These are phyloP conservation scores for Ganoderma lucidum DNA, from an alignment of 1,284 basidiomycete species.

Conservation along the genomic window DNA sequence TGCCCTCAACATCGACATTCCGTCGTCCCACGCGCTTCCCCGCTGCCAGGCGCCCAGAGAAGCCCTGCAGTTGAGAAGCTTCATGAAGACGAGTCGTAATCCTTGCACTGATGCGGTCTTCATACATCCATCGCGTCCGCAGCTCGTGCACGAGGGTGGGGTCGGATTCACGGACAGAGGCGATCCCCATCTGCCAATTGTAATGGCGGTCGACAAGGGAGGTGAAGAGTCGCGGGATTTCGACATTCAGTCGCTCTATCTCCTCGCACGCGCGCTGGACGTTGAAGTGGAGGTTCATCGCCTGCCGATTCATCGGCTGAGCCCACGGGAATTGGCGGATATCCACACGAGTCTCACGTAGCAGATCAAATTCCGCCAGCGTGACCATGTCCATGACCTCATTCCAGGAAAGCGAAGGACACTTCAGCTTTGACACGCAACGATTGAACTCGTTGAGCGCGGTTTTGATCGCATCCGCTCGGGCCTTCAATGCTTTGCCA, in stretches of 20 bases:
- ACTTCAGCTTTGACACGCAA: constrained; percentile 22
- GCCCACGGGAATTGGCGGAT: constrained; percentile 10
- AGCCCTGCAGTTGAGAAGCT: neutral
- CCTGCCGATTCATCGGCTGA: neutral
- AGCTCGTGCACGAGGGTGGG: neutral
- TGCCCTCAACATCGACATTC: neutral
- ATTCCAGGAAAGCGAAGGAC: constrained; percentile 40
- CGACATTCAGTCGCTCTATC: neutral
- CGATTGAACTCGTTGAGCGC: constrained; percentile 36
- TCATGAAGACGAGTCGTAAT: neutral
- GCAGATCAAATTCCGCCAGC: constrained; percentile 45
- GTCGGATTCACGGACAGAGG: neutral
- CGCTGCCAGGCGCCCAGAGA: neutral
- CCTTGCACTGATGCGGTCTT: neutral
- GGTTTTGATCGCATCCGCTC: constrained; percentile 32
- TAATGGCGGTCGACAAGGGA: neutral
- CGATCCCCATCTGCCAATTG: neutral
- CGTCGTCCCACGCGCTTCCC: neutral
- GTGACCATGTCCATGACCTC: constrained; percentile 42
- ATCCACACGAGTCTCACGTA: constrained; percentile 33
- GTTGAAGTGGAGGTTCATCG: neutral
- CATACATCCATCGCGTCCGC: neutral
- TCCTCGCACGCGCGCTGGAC: neutral
- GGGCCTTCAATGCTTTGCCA: constrained; percentile 33
- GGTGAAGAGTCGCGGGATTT: constrained; percentile 13